phyloP scores from a whole-genome alignment of 2,329 filamentous ascomycete species.

The Penicillium sp. region DNA sequence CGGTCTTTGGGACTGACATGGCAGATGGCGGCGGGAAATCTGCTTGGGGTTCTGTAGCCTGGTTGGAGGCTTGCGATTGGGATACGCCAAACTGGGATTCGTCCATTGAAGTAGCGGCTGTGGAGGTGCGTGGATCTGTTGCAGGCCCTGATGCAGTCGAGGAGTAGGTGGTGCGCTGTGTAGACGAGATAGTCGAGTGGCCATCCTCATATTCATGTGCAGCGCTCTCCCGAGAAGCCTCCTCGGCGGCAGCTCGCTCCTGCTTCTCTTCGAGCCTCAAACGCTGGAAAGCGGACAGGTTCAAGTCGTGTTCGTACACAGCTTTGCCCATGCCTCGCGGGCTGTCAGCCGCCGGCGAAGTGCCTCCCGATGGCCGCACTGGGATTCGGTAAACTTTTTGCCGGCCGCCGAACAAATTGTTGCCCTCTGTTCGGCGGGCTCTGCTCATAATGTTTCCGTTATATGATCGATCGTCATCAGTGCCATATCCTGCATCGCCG shows the following conservation, averaged over 20 bases:
- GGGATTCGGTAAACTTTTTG: conserved; percentile 93
- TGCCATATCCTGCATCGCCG: conserved; percentile 51
- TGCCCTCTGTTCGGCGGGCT: conserved; percentile 77
- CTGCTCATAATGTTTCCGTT: conserved; percentile 75
- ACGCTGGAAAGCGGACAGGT: conserved; percentile 75
- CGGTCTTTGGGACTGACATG: conserved; percentile 53
- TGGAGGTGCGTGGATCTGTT: conserved; percentile 68
- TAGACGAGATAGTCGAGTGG: conserved; percentile 55
- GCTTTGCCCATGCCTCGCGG: conserved; percentile 54
- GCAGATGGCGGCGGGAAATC: conserved; percentile 24
- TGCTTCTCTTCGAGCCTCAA: conserved; percentile 55
- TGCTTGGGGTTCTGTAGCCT: conserved; percentile 19
- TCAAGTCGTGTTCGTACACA: conserved; percentile 82
- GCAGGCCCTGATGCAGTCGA: conserved; percentile 73
- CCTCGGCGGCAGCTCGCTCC: conserved; percentile 41
- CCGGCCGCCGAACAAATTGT: conserved; percentile 86
- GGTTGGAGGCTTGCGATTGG: conserved; percentile 19
- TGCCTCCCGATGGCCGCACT: conserved; percentile 41
- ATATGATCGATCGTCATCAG: conserved; percentile 60
- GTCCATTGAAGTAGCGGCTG: conserved; percentile 80
- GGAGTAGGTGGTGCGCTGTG: conserved; percentile 74
- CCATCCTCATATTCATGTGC: conserved; percentile 43
- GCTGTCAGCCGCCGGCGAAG: conserved; percentile 28
- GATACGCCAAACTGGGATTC: conserved; percentile 53
- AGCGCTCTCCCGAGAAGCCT: conserved; percentile 36